Evolutionary conservation across 331 rosid genomes (phyloP), one percentile per base, ranked within the genome.

Genomic region (Rhamnella rubrinervis): DNA sequence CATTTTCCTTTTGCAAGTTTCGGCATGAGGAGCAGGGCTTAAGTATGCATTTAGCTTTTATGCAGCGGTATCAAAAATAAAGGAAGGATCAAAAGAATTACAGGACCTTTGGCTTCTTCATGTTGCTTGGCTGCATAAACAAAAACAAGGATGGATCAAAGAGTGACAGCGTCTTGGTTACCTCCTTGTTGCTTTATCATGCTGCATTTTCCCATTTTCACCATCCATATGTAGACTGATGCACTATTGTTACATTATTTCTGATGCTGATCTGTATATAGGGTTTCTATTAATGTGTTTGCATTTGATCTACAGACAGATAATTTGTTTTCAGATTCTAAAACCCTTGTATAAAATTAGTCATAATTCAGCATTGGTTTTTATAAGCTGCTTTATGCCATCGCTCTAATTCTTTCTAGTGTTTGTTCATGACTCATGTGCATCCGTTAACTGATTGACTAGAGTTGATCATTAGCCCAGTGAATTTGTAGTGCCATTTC

Each of bases 251-350:
- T 18, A 39, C 63, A 57, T 64, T 75, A 73, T 77, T 71, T 75
- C 74, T 55, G 67, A 59, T 53, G 65, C 63, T 75, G 80, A 66
- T 84, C 64, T 81, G 95, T 88, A 83, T 57, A 84, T 84, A 84
- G 71, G 53, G 31, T 65, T 70, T 66, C 81, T 75, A 79, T 77
- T 51, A 53, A 65, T 65, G 13, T 71, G 65, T 77, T 2, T 72
- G 71, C 75, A 82, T 74, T 78, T 74, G 44, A 66, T 38, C 78
- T 65, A 57, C 66, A 19, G 50, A 44, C 66, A 55, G 56, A 69
- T 35, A 21, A 23, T 41, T 39, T 69, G 67, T 64, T 76, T 77
- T 78, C 44, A 49, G 62, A 58, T 77, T 74, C 70, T 55, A 67
- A 55, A 62, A 64, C 44, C 61, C 60, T 31, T 61, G 14, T 66